A percentile compares a stretch with the other conserved stretches of the same genome.
Conservation (phyloP, 257 asterid genomes). For the Capsicum pubescens region DNA sequence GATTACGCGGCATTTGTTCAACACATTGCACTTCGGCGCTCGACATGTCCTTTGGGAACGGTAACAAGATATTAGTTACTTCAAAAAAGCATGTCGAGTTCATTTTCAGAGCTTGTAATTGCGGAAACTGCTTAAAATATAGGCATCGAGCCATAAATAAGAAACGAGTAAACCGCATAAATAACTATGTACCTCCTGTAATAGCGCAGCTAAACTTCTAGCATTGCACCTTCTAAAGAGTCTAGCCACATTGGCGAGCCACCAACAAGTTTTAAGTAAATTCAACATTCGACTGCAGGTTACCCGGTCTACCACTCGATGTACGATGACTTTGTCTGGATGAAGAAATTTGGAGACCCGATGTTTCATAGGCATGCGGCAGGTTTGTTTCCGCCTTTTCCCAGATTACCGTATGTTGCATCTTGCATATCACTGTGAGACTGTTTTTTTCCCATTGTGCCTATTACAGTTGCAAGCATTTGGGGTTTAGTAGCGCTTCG, state of each 20-base stretch:
- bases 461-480: slow-evolving; percentile 79
- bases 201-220: too few relatives aligned
- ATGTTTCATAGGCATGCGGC: slow-evolving; percentile 80
- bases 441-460: too few relatives aligned
- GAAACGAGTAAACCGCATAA: neutral
- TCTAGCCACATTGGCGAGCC: too few relatives aligned
- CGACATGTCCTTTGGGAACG: slow-evolving; percentile 65
- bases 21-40: slow-evolving; percentile 71
- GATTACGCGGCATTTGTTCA: slow-evolving; percentile 84
- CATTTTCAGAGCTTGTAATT: neutral
- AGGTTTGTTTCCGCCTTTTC: slow-evolving; percentile 47
- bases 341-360: slow-evolving; percentile 90
- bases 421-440: too few relatives aligned
- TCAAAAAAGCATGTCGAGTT: neutral
- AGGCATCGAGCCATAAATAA: neutral
- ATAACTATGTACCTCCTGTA: neutral
- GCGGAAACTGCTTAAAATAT: neutral
- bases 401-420: slow-evolving; percentile 2
- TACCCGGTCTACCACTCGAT: slow-evolving; percentile 89
- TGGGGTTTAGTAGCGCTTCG: slow-evolving; percentile 85
- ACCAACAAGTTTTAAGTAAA: neutral
- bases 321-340: slow-evolving; percentile 86
- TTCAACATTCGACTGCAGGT: slow-evolving; percentile 46
- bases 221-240: too few relatives aligned
- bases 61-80: slow-evolving; percentile 39